Base-by-base conservation (phyloP, 148 eudicot species). In the Chenopodium berlandieri region DNA sequence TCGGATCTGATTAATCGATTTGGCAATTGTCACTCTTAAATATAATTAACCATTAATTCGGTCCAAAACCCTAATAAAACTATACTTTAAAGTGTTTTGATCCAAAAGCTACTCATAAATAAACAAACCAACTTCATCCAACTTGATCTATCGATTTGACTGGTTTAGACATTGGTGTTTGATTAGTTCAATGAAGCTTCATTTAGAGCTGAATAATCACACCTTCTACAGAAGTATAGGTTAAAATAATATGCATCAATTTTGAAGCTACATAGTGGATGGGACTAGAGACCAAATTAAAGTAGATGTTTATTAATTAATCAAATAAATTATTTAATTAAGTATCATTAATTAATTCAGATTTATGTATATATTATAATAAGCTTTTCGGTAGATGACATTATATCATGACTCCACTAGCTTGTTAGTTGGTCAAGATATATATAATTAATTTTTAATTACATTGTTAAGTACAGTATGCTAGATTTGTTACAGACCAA, bases 361-460 rank as follows among this genome's bases (percentile, higher is more conserved):
- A 84, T 85, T 69, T 17, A 84, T 83, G 64, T 17, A 62, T 27
- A 27, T 27, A 27, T 37, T 37, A 37, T 37, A 37, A 84, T 80
- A 78, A 84, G 73, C 82, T 79, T 79, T 74, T 82, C 81, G 90
- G 81, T 81, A 83, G 88, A 90, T 84, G 89, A 86, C 85, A 91
- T 84, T 86, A 58, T 86, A 74, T 74, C 60, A 88, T 86, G 89
- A 87, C 85, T 86, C 95, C 94, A 91, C 94, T 86, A 82, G 22
- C 80, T 79, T 78, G 60, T 83, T 89, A 83, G 86, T 88, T 89
- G 92, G 97, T 92, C 92, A 91, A 92, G 83, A 90, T 88, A 79
- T 78, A 82, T 83, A 46, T 11, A 2, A 81, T 76, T 84, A 78
- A 75, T 77, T 75, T 77, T 58, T 82, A 75, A 44, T 32, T 69